Conservation (phyloP, 2,329 filamentous ascomycete species). For the Aspergillus caelatus region DNA sequence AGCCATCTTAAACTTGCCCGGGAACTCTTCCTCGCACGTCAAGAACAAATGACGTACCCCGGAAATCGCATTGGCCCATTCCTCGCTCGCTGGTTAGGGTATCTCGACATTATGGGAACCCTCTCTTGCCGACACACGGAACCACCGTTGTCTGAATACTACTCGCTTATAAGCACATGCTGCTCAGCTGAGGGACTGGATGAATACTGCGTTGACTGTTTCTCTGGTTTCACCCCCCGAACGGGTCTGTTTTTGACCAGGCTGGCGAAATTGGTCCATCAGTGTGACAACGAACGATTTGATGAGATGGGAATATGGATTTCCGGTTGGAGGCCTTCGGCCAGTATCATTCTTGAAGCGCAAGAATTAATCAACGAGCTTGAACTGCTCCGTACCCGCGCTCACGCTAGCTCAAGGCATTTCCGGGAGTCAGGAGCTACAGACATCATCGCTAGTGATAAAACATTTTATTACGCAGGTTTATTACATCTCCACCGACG, state of each 20-base stretch:
- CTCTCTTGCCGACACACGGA: slow-evolving; percentile 63
- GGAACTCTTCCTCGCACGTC: slow-evolving; percentile 71
- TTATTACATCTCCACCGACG: slow-evolving; percentile 75
- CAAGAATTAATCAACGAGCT: slow-evolving; percentile 64
- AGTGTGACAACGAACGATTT: slow-evolving; percentile 69
- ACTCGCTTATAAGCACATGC: slow-evolving; percentile 46
- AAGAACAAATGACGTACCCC: slow-evolving; percentile 58
- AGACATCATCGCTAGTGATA: slow-evolving; percentile 68
- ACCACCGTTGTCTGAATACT: slow-evolving; percentile 57
- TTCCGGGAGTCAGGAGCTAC: slow-evolving; percentile 42
- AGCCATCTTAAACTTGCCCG: slow-evolving; percentile 75
- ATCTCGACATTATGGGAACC: slow-evolving; percentile 77
- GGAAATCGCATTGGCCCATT: slow-evolving; percentile 68
- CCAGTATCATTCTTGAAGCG: slow-evolving; percentile 59
- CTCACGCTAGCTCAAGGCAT: slow-evolving; percentile 44
- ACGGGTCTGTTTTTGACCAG: slow-evolving; percentile 72
- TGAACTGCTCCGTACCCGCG: slow-evolving; percentile 54
- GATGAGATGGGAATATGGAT: slow-evolving; percentile 55
- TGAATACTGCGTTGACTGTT: slow-evolving; percentile 74
- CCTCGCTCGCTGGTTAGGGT: slow-evolving; percentile 79
- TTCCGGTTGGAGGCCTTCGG: slow-evolving; percentile 61
- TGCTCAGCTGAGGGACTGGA: slow-evolving; percentile 59
- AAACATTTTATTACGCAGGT: slow-evolving; percentile 78
- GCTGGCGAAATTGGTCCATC: slow-evolving; percentile 70
- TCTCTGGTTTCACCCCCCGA: slow-evolving; percentile 75